Evolutionary conservation across 1,284 basidiomycete genomes (phyloP).

Genomic region (Melampsora occidentalis): DNA sequence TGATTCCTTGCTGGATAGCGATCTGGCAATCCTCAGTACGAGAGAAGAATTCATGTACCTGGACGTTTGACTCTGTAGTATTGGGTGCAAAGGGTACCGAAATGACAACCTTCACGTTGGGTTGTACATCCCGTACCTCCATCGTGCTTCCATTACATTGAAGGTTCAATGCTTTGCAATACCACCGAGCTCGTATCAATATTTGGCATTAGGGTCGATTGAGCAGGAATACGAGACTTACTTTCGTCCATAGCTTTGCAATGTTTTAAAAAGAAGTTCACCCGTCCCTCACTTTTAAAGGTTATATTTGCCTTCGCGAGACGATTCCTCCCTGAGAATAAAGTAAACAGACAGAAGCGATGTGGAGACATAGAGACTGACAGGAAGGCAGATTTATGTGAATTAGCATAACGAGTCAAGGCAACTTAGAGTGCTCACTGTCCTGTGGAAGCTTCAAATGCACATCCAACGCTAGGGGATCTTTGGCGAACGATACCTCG

Average conservation of each 20-base stretch:
- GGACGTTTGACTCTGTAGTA: neutral
- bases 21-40: neutral
- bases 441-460: conserved; percentile 24
- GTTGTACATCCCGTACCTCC: conserved; percentile 1
- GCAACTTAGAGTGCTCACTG: conserved; percentile 1
- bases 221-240: neutral
- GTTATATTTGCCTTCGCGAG: conserved; percentile 16
- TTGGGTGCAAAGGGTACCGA: neutral
- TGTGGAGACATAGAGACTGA: conserved; percentile 16
- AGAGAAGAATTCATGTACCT: neutral
- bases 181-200: neutral
- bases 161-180: neutral
- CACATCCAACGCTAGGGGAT: conserved; percentile 28
- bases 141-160: conserved; percentile 3
- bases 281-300: conserved; percentile 10
- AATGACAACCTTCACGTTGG: neutral
- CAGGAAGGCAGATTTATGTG: neutral
- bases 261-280: conserved; percentile 4
- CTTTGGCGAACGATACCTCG: conserved; percentile 38
- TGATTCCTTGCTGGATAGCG: conserved; percentile 53
- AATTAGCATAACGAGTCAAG: neutral
- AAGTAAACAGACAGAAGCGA: conserved; percentile 13
- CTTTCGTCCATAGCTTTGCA: neutral
- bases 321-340: conserved; percentile 27
- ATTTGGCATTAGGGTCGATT: neutral